Base-by-base conservation (phyloP, 179 eudicot genomes). In the Pouteria campechiana region DNA sequence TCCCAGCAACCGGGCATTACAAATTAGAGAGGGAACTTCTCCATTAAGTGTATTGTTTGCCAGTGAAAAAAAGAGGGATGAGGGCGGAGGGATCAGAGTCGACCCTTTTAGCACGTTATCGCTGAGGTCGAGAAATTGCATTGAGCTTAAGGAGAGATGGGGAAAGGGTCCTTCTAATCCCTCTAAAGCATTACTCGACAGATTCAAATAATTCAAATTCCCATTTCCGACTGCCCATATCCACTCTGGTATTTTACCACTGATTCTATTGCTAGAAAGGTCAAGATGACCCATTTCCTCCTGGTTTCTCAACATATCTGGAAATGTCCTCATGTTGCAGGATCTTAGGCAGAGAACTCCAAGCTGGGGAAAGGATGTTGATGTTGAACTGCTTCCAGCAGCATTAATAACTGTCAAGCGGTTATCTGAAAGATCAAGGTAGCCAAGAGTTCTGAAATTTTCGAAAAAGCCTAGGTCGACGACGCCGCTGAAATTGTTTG, bases 361-460 rank as follows among this genome's bases (percentile, higher is more conserved):
- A 13, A 64, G 27, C 50, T 46, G 54, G 9, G 64, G 55, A 32
- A 27, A 18, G 1, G 17, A 29, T 17, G 18, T 2, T 42, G 18
- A 30, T 7, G 12, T 29, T 12, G 45, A 38, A 41, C 12, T 25
- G 17, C 25, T 44, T 2, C 1, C 11, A 24, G 32, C 31, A 10
- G 17, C n/a, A 14, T 15, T 15, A 20, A 64, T 46, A n/a, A n/a
- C n/a, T 4, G 59, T 17, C 32, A 64, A 40, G 30, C 32, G 34
- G 33, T 76, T 76, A 39, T 41, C 19, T 0, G 76, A 70, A 29
- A 73, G 84, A 17, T 69, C 69, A 21, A 64, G 61, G 29, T 7
- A 38, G 2, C 19, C 32, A 0, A 64, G 58, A 13, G 28, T 43
- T 18, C 9, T 13, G 24, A 54, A 24, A 12, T 41, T 32, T 11